Base-by-base conservation (phyloP, 176 grass and related monocot genomes). In the Cocos nucifera region DNA sequence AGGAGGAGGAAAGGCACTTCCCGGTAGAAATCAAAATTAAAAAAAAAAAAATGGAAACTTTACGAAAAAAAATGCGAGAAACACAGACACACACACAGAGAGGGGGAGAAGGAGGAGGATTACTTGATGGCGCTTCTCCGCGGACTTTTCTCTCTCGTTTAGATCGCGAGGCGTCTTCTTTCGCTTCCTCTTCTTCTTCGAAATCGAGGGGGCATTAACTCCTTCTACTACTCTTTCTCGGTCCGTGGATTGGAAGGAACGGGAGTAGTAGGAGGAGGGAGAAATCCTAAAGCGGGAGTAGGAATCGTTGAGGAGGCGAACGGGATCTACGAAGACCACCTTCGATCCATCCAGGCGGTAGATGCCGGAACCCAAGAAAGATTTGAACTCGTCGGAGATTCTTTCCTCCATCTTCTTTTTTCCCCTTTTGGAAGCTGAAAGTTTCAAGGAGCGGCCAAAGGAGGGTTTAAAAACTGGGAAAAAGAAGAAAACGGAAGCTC, bases 201-300 rank as follows among this genome's bases (percentile, higher is more conserved):
- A 23, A 3, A 49, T 27, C 2, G 57, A 54, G 17, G 32, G 57
- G 24, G 18, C 59, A 58, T 53, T 61, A 8, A 56, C 16, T 12
- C 2, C 66, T 29, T 73, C 63, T 70, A 62, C 50, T n/a, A 24
- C 18, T 5, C 16, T 58, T 69, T 39, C 50, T 66, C 54, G 56
- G 32, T 22, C 50, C 51, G 59, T 61, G 4, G 77, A 63, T 16
- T 50, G n/a, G 64, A 91, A 97, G 57, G 65, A 65, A 61, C 92
- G 81, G 63, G 87, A 83, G 70, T 97, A 97, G 83, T 97, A 91
- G 53, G 73, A 54, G 17, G 83, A 85, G 49, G 87, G 81, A 75
- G 80, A 76, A 44, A 91, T 54, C 69, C 74, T 54, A 75, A 85
- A 88, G 19, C 80, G 80, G 39, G 79, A 73, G 66, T 88, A 91